Base-by-base conservation (phyloP, 139 green algal species). In the Chlamydomonas applanata region DNA sequence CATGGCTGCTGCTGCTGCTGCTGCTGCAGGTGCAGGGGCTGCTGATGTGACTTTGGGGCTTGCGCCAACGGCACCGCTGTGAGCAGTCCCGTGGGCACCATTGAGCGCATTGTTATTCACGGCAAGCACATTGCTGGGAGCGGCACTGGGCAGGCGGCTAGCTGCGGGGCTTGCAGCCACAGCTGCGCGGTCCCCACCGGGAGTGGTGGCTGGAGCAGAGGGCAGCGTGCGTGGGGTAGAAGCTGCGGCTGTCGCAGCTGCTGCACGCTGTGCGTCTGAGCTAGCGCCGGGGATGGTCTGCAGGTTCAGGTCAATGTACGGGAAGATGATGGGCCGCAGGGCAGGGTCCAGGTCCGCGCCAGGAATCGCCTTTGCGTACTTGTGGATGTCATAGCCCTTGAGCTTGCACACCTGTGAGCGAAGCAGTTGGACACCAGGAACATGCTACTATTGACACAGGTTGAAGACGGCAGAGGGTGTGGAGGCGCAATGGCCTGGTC, bases 301-400 rank as follows among this genome's bases (percentile, higher is more conserved):
- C 52, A 99, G 85, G 85, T 98, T 97, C 59, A 98, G 85, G 64
- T 94, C 87, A 73, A 99, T 96, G 87, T 98, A 98, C 16, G 85
- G 83, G 71, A 95, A 88, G 75, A 99, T 97, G 75, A 97, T 68
- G n/a, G 75, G 75, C 20, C 36, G 29, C 7, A 76, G 30, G 7
- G 56, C 68, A 3, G 82, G 82, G 22, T 84, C 69, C n/a, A 77
- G 57, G 60, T 87, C 49, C 2, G 75, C 72, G 5, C 85, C 78
- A 11, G 86, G 85, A 59, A 92, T 88, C 59, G 14, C 35, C 0
- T 20, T 32, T 22, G 85, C 83, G 77, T 85, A 83, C 22, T 73
- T 53, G 62, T 90, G 90, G 69, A 95, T 88, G 53, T 74, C 77
- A 25, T 77, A 72, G 22, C 90, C 90, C 74, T 79, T 79, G 25